Base-by-base conservation (phyloP, 768 basidiomycete species). In the Termitomyces sp. region DNA sequence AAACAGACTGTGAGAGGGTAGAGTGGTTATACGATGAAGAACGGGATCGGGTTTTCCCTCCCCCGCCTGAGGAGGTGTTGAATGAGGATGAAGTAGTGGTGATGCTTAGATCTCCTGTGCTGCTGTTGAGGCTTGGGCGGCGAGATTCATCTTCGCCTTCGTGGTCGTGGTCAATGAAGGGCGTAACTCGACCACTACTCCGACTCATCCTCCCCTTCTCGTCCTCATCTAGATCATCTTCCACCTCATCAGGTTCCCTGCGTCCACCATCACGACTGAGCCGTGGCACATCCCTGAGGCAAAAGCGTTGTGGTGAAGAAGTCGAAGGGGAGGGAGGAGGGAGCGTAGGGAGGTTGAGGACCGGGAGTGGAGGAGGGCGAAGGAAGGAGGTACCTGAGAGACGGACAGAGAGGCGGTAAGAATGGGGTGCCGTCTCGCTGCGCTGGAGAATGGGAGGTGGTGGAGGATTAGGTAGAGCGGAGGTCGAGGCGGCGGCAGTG, bases 281-380 rank as follows among this genome's bases (percentile, higher is more conserved):
- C 28, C 78, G 82, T 33, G 86, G 86, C 71, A 85, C 80, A 57
- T 72, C 80, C 46, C 75, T 71, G 60, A 84, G 66, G 12, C 78
- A 73, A 42, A 42, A 28, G n/a, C 12, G 64, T 63, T 31, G 33
- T 1, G 53, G 26, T 11, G 60, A 38, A 40, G 47, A 26, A 28
- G 40, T 30, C 9, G 19, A 12, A 0, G 64, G 62, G 0, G 54
- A 50, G 7, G 71, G 64, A 7, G 69, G 63, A 7, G 77, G 76
- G 12, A 83, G 67, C 19, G 72, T 71, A 4, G 85, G 85, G 4
- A 86, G 70, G 63, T 75, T 77, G 17, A 78, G 64, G 46, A 82
- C 62, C 3, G 83, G 69, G 28, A 74, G 44, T 5, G 71, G 68
- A 19, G 70, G 71, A 2, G 67, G 67, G 10, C 69, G 66, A 28